Evolutionary conservation across 2,329 filamentous ascomycete genomes (phyloP).

Genomic region (Aureobasidium uvarum): DNA sequence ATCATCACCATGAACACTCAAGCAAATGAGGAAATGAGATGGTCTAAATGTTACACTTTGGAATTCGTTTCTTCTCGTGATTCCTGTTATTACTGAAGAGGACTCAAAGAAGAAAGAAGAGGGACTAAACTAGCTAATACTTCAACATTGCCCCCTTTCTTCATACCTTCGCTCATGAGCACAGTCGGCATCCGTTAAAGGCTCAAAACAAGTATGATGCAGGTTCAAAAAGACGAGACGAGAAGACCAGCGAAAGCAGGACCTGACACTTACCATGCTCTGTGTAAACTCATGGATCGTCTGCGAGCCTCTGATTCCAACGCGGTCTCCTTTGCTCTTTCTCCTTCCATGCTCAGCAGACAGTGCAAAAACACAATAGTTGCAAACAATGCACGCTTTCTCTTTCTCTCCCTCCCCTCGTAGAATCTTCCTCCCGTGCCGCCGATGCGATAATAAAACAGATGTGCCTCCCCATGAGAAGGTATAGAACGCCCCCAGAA

Average conservation of each 20-base stretch:
- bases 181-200: neutral
- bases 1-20: too few species aligned
- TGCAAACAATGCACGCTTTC: slow-evolving; percentile 4
- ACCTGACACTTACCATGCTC: neutral
- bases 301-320: neutral
- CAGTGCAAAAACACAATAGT: slow-evolving; percentile 7
- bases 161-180: neutral
- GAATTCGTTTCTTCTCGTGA: neutral
- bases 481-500: slow-evolving; percentile 24
- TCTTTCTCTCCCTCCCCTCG: neutral
- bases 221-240: neutral
- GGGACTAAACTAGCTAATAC: slow-evolving; percentile 5
- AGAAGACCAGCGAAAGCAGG: neutral
- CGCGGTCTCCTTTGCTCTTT: neutral
- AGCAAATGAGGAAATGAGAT: too few species aligned
- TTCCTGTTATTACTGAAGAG: neutral
- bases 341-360: neutral
- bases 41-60: neutral
- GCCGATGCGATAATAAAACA: slow-evolving; percentile 15
- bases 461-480: slow-evolving; percentile 13
- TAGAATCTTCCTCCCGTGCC: neutral
- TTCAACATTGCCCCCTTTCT: neutral
- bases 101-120: neutral
- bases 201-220: neutral
- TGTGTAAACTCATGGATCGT: neutral